Evolutionary conservation across 2,329 filamentous ascomycete genomes (phyloP), one percentile per base, ranked within the genome.

Genomic region (Penicillium sp.): DNA sequence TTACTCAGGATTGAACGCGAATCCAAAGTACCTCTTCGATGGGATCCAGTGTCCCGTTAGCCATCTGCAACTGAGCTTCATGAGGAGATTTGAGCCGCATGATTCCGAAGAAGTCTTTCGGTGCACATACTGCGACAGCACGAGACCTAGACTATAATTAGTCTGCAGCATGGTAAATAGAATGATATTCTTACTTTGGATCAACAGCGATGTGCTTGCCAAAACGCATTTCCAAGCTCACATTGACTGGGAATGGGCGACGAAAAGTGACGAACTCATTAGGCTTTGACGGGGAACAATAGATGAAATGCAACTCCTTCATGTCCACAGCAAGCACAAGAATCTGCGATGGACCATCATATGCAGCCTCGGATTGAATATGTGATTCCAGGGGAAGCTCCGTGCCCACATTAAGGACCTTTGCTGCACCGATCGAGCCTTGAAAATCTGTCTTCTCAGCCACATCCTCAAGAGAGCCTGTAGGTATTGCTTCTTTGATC

Each of bases 371-470:
- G 33, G 69, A 55, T 51, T 60, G 68, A 60, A 73, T 67, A 44
- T 74, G 68, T 3, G 67, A 59, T 31, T 73, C 70, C 67, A 72
- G 69, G 3, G 72, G 67, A 43, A 72, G 61, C 57, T 75, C 79
- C 47, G 79, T 76, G 47, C 77, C 72, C 53, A 83, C 76, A 43
- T 91, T 91, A 66, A 98, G 84, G 14, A 93, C 86, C 57, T 85
- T 85, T 4, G 92, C 92, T 67, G 91, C 90, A 59, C 90, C 82
- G 62, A 98, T 97, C 44, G 87, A 84, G 31, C 86, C 84, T 53
- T 87, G 87, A 71, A 98, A 93, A 70, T 96, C 87, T 42, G 83
- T 81, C 73, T 93, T 96, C 59, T 85, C 84, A n/a, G 84, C 81
- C n/a, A 96, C 80, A 68, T 92, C 86, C 62, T 88, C 85, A 25